Evolutionary conservation across 2,329 filamentous ascomycete species (phyloP).

Genomic region (Neocucurbitaria cava): DNA sequence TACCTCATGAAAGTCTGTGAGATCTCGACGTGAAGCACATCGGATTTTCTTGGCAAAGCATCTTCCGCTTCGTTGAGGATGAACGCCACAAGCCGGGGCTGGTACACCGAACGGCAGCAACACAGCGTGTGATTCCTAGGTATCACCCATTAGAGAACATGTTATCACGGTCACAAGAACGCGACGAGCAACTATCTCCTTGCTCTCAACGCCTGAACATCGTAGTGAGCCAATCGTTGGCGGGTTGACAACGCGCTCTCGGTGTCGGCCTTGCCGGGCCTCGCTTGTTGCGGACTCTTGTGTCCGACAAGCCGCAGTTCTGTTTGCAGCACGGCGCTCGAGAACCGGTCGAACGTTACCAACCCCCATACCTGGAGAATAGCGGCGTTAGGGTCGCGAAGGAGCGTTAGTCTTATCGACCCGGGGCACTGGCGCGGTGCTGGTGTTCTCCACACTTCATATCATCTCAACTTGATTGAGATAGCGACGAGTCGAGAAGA

Average conservation of each 20-base stretch:
- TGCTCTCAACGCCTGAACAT: neutral
- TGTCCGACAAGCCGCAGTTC: constrained; percentile 4
- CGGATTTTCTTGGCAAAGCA: neutral
- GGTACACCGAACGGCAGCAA: neutral
- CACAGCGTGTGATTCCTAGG: neutral
- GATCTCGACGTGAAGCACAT: neutral
- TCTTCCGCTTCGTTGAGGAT: neutral
- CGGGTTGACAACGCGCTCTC: neutral
- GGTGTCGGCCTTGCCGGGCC: neutral
- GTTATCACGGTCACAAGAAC: neutral
- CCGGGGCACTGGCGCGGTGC: neutral
- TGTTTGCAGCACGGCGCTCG: neutral
- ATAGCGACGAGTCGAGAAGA: constrained; percentile 7
- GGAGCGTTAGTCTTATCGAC: constrained; percentile 8
- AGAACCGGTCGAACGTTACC: constrained; percentile 3
- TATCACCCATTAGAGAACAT: neutral
- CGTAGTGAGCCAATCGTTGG: neutral
- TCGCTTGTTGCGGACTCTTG: constrained; percentile 5
- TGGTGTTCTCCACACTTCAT: neutral
- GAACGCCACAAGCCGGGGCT: neutral
- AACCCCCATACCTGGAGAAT: constrained; percentile 1
- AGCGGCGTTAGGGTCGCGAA: neutral
- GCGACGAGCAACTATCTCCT: neutral
- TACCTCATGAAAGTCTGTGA: neutral
- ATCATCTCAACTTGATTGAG: constrained; percentile 1